Evolutionary conservation across 164 flowering plant genomes (phyloP), one percentile per base, ranked within the genome.

Genomic region (Stephania japonica): DNA sequence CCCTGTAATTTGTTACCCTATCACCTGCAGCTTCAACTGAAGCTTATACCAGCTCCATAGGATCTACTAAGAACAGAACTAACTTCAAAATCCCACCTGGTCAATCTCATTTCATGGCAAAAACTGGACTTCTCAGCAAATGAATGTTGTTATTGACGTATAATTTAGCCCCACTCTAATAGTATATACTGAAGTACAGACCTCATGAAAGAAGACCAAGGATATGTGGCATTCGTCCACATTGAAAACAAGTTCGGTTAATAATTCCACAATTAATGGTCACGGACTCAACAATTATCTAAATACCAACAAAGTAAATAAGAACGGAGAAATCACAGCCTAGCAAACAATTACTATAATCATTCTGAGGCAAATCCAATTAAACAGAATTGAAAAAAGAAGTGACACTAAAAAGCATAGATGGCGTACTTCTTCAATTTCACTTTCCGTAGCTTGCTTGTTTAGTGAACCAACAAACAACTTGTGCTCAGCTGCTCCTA

Each of bases 381-480:
- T 16, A 47, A 11, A 7, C 0, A 47, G 11, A 47, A 47, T 47
- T 47, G 16, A 47, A 47, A 47, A 13, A 16, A 47, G 16, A 47
- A 16, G 13, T 47, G 53, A 56, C 7, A 6, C 8, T 2, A 59
- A 59, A 21, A 59, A 21, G 64, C 3, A 49, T 3, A 44, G 43
- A 27, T 12, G 71, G 77, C 86, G 67, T 84, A 93, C 99, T 72
- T 93, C 96, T 83, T 90, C 91, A 80, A 95, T 85, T 84, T 95
- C 99, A 81, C 85, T 89, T 78, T 86, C 97, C 14, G 92, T 84
- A 73, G 99, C 96, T 75, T 89, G 97, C 78, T 85, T 95, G 84
- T 89, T 91, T 75, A 95, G 71, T 18, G 96, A 89, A n/a, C 94
- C 97, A 75, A 95, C 98, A 83, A 95, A 95, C 81, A 95, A 80